Evolutionary conservation across 2,329 filamentous ascomycete genomes (phyloP).

Genomic region (Alternaria solani): DNA sequence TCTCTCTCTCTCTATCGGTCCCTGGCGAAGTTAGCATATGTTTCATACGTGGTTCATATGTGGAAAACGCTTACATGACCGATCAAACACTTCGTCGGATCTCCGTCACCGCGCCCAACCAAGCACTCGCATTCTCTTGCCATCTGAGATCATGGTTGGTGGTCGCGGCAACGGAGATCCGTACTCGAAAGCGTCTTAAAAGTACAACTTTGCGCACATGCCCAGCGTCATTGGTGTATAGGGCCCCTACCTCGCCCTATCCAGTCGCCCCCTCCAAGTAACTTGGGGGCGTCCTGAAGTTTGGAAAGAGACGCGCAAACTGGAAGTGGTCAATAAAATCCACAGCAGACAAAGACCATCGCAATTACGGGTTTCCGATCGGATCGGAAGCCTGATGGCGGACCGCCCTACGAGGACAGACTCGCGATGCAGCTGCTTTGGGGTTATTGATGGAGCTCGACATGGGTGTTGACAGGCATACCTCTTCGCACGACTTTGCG

Average conservation of each 20-base stretch:
- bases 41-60: background rate
- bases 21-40: background rate
- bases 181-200: background rate
- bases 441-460: conserved; percentile 19
- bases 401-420: conserved; percentile 76
- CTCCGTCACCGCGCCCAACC: background rate
- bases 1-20: background rate
- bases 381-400: background rate
- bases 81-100: background rate
- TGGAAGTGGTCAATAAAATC: background rate
- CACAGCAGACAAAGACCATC: background rate
- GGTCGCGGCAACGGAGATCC: background rate
- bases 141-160: background rate
- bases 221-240: background rate
- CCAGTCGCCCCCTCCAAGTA: conserved; percentile 5
- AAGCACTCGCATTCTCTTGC: background rate
- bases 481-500: conserved; percentile 90
- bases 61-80: background rate
- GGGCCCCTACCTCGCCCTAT: conserved; percentile 4
- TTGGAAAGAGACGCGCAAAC: background rate
- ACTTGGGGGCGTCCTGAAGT: conserved; percentile 4
- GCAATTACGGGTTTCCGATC: background rate
- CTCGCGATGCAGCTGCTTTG: conserved; percentile 82
- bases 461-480: conserved; percentile 49
- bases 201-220: background rate